These are phyloP conservation scores for Platanus orientalis DNA, from an alignment of 164 flowering plant genomes.

Conservation along the genomic window DNA sequence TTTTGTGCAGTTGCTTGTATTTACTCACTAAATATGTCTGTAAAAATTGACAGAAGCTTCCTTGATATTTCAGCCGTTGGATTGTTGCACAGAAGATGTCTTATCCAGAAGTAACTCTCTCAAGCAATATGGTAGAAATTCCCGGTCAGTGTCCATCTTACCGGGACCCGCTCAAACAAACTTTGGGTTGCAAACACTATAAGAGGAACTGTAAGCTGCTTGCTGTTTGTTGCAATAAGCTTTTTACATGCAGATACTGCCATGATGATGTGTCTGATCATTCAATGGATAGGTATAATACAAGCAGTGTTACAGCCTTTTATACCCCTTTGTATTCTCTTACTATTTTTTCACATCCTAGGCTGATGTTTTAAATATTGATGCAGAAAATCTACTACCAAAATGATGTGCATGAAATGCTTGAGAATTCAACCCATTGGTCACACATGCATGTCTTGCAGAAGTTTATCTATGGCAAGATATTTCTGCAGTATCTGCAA, in stretches of 20 bases:
- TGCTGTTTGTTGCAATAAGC: conserved; percentile 70
- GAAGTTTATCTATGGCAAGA: conserved; percentile 63
- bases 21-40: conserved; percentile 1
- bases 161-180: conserved; percentile 35
- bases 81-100: conserved; percentile 40
- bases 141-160: conserved; percentile 73
- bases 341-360: neutral
- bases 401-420: conserved; percentile 98
- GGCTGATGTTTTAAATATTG: conserved; percentile 5
- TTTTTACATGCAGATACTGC: conserved; percentile 75
- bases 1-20: neutral
- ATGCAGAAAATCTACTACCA: conserved; percentile 60
- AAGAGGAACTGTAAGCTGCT: conserved; percentile 87
- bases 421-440: conserved; percentile 72
- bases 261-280: conserved; percentile 83
- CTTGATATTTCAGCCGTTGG: conserved; percentile 60
- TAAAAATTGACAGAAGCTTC: conserved; percentile 14
- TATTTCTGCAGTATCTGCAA: conserved; percentile 88
- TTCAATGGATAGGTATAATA: conserved; percentile 56
- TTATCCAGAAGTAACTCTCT: conserved; percentile 21
- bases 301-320: neutral
- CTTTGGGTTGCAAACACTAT: conserved; percentile 84
- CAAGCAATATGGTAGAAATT: conserved; percentile 34
- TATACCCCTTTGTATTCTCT: neutral
- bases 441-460: conserved; percentile 50